Evolutionary conservation across 805 yeast genomes (phyloP).

Genomic region (Wickerhamiella domercqiae): DNA sequence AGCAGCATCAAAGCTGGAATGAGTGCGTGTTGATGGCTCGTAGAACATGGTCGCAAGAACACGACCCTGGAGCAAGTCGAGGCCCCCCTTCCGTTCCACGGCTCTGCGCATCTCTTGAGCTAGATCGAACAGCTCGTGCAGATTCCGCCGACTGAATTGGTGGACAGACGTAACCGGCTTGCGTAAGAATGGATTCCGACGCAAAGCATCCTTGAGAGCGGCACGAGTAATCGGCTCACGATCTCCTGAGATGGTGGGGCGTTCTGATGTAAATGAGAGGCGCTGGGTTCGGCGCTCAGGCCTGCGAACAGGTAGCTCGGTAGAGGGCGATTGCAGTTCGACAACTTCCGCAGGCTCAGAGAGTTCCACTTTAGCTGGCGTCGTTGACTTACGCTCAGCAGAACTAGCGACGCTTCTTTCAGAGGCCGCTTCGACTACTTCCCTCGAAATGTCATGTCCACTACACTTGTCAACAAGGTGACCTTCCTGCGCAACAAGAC

Average conservation of each 20-base stretch:
- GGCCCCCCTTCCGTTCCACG: constrained; percentile 90
- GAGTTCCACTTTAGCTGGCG: constrained; percentile 1
- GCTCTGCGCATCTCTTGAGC: constrained; percentile 97
- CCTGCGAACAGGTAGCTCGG: constrained; percentile 11
- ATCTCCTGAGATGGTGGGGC: constrained; percentile 14
- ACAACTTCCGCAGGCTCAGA: neutral
- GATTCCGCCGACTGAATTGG: constrained; percentile 72
- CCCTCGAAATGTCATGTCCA: constrained; percentile 12
- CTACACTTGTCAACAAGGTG: constrained; percentile 41
- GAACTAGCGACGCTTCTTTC: neutral
- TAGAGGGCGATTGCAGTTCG: neutral
- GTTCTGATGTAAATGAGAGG: constrained; percentile 11
- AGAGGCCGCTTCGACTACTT: neutral
- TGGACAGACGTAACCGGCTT: constrained; percentile 77
- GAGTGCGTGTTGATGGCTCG: constrained; percentile 96
- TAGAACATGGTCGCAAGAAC: constrained; percentile 89
- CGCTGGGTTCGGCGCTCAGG: constrained; percentile 7
- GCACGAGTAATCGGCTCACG: constrained; percentile 36
- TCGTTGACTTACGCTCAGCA: neutral
- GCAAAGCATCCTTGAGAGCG: constrained; percentile 61
- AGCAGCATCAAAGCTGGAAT: constrained; percentile 95
- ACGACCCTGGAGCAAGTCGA: constrained; percentile 80
- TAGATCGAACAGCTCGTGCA: constrained; percentile 85
- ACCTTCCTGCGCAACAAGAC: constrained; percentile 78
- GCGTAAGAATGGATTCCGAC: constrained; percentile 84